A percentile compares a stretch with the other conserved stretches of the same genome.
Evolutionary conservation across 352 stramenopile genomes (phyloP).

Genomic region (Phytophthora meadii): DNA sequence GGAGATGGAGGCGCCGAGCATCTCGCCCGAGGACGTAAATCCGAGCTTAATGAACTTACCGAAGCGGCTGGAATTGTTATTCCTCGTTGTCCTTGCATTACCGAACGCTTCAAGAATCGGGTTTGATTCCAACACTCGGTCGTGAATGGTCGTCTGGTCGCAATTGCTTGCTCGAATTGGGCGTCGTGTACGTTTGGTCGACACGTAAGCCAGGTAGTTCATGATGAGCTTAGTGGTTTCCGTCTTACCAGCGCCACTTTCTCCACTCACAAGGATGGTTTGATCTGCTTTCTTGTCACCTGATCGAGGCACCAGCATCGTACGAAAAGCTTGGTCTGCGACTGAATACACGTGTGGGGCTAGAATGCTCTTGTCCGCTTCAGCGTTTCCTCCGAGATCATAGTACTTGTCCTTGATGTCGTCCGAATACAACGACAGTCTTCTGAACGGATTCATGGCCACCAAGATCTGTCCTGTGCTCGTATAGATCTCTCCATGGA

Average conservation of each 20-base stretch:
- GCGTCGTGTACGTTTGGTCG: slow-evolving; percentile 46
- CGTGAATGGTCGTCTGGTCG: slow-evolving; percentile 69
- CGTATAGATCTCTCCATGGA: slow-evolving; percentile 90
- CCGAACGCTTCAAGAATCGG: slow-evolving; percentile 96
- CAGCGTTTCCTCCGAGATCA: slow-evolving; percentile 52
- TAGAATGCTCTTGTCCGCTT: slow-evolving; percentile 60
- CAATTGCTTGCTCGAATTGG: slow-evolving; percentile 31
- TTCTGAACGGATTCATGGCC: slow-evolving; percentile 85
- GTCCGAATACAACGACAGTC: slow-evolving; percentile 76
- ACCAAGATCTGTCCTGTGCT: slow-evolving; percentile 88
- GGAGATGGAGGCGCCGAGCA: slow-evolving; percentile 82
- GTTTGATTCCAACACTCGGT: slow-evolving; percentile 94
- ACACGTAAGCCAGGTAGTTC: slow-evolving; percentile 94
- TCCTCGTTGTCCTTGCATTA: slow-evolving; percentile 95
- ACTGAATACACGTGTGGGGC: slow-evolving; percentile 89
- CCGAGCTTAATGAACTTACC: slow-evolving; percentile 97
- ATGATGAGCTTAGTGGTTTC: slow-evolving; percentile 98
- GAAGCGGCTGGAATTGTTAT: slow-evolving; percentile 97
- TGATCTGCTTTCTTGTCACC: slow-evolving; percentile 78
- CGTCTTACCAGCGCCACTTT: slow-evolving; percentile 96
- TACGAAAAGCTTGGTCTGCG: slow-evolving; percentile 85
- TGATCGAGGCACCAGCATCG: slow-evolving; percentile 68
- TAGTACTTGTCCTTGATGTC: slow-evolving; percentile 79
- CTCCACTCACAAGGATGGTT: slow-evolving; percentile 96
- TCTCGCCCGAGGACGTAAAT: slow-evolving; percentile 80